Base-by-base conservation (phyloP, 768 basidiomycete genomes). In the Dentipellis sp. region DNA sequence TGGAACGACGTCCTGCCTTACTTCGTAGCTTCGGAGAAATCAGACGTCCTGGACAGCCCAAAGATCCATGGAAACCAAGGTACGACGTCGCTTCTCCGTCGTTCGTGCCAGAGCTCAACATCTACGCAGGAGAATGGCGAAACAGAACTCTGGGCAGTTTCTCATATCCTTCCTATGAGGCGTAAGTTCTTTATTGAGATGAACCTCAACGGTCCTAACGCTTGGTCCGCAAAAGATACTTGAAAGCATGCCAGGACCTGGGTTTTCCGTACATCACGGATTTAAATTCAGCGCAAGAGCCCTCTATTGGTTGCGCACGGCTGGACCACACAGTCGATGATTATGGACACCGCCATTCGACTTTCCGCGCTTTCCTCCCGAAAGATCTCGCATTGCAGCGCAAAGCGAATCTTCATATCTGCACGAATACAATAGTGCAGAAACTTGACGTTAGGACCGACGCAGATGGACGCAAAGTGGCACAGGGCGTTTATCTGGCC, bases 1-100 rank as follows among this genome's bases (percentile, higher is more conserved):
- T 71, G 61, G 50, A 37, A 62, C 0, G 59, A 69, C 16, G 56
- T 73, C 4, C 42, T 67, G 45, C 63, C 62, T 0, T 67, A 59
- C 53, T 71, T 70, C 50, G 53, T 53, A 29, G 67, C 65, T 47
- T 62, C 62, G 5, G 67, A 69, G 51, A 56, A 37, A 16, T 50
- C 49, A 3, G 22, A 19, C 19, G 9, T 45, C 19, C 10, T 45
- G 1, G 14, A 45, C 42, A 45, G 42, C 42, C 17, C 16, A 9
- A 14, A 45, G 3, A 16, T 45, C 11, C 42, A 45, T 7, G 42
- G 42, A 45, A 45, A 8, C 8, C 42, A 45, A 45, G 42, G 42
- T 45, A 45, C 6, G 1, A 45, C n/a, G n/a, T 17, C n/a, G 8
- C n/a, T 10, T 45, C 17, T 2, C n/a, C 17, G 42, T 45, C 42